Base-by-base conservation (phyloP, 2,329 filamentous ascomycete species). In the Chrysoporthe cubensis region DNA sequence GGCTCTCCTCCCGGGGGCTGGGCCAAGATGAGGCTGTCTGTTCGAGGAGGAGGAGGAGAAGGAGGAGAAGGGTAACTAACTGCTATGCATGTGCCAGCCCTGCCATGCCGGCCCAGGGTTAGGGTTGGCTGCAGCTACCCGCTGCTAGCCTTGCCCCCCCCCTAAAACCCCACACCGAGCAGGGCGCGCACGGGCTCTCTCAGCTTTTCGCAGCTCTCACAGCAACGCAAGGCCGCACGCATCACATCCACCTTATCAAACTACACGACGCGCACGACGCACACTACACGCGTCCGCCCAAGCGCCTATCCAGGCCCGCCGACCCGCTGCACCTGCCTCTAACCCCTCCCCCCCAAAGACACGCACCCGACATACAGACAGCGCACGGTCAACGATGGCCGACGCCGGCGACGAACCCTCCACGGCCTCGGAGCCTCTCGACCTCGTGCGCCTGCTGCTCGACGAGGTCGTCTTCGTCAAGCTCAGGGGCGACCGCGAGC, bases 391-490 rank as follows among this genome's bases (percentile, higher is more conserved):
- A 72, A 81, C 72, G 69, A 97, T 97, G 94, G 92, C 94, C 74
- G 94, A 97, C 80, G 87, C 85, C 71, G 92, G 91, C 77, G 91
- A 94, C 77, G 88, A 90, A 73, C 84, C 87, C 68, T 84, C 85
- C 73, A 87, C 91, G 67, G 91, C 94, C 67, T 90, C 94, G 64
- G 95, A 99, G 83, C 95, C 96, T 66, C 91, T 99, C 76, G 96
- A 98, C 80, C 89, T 99, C 54, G 96, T 99, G 73, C 93, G 94
- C 74, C 88, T 99, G 66, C 93, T 95, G 73, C 88, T 99, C 60
- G 95, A 98, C 79, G 96, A 99, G 81, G 89, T 96, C 58, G 96
- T 99, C 63, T 97, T 97, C 80, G 95, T 99, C 73, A 98, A 98
- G 87, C 86, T 99, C 72, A 88, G 96, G 76, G 96, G 96, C 74